These are phyloP conservation scores for Blastocystis sp. DNA, from an alignment of 352 stramenopile genomes.

Conservation along the genomic window DNA sequence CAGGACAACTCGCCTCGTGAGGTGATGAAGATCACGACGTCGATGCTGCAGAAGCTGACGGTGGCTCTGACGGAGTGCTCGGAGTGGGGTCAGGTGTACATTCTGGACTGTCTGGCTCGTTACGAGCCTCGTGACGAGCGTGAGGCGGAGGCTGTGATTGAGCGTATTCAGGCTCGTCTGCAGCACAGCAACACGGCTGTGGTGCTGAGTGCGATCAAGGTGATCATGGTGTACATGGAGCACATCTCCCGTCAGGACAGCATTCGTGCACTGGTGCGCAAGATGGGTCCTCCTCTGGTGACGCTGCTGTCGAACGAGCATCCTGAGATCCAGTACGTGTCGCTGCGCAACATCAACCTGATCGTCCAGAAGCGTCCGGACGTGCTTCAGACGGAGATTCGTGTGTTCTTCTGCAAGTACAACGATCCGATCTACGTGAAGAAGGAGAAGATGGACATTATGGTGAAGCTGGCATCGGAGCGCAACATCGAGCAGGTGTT, in stretches of 20 bases:
- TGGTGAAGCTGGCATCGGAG: constrained; percentile 91
- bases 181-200: constrained; percentile 96
- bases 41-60: constrained; percentile 89
- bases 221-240: constrained; percentile 78
- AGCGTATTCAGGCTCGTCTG: constrained; percentile 89
- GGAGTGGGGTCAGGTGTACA: constrained; percentile 97
- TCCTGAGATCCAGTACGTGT: constrained; percentile 97
- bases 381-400: constrained; percentile 85
- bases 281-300: constrained; percentile 92
- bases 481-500: constrained; percentile 95
- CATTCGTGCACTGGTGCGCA: constrained; percentile 76
- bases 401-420: constrained; percentile 53
- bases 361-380: constrained; percentile 91
- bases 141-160: constrained; percentile 94
- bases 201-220: constrained; percentile 92
- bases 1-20: constrained; percentile 85
- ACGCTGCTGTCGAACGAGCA: constrained; percentile 87
- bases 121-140: constrained; percentile 84
- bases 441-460: constrained; percentile 99
- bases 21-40: constrained; percentile 86
- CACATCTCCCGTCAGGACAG: constrained; percentile 82
- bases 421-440: constrained; percentile 73
- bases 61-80: constrained; percentile 95
- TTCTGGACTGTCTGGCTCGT: constrained; percentile 82
- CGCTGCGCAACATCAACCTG: constrained; percentile 95